These are phyloP conservation scores for Pseudonitzschia pungens DNA, from an alignment of 108 stramenopile species.

Conservation along the genomic window DNA sequence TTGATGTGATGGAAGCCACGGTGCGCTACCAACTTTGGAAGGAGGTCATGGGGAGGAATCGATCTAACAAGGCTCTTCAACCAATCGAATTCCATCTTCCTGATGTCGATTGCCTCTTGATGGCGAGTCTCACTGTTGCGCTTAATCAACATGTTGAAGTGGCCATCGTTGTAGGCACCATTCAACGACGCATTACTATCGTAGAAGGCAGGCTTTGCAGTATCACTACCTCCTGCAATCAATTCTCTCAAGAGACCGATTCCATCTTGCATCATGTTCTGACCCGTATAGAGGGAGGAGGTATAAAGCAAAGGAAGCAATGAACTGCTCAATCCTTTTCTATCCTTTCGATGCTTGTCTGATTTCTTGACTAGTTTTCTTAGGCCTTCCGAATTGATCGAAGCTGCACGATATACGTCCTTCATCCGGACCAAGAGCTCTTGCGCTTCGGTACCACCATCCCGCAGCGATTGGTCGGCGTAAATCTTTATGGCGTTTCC, in stretches of 20 bases:
- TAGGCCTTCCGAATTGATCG: conserved; percentile 63
- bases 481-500: conserved; percentile 59
- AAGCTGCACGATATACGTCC: conserved; percentile 52
- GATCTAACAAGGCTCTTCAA: conserved; percentile 41
- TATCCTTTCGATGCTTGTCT: conserved; percentile 45
- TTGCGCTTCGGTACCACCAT: conserved; percentile 21
- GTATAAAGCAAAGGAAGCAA: conserved; percentile 66
- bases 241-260: conserved; percentile 53
- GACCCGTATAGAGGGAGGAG: conserved; percentile 41
- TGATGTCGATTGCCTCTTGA: conserved; percentile 13
- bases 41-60: conserved; percentile 12
- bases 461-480: conserved; percentile 13
- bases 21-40: conserved; percentile 59
- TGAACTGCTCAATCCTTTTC: conserved; percentile 25
- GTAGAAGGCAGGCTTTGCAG: background rate
- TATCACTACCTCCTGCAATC: conserved; percentile 22
- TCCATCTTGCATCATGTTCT: conserved; percentile 42
- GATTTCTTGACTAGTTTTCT: conserved; percentile 77
- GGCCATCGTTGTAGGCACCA: conserved; percentile 3
- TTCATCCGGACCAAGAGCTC: conserved; percentile 53
- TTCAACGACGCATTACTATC: conserved; percentile 12
- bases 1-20: conserved; percentile 70
- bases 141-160: conserved; percentile 7
- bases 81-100: conserved; percentile 65
- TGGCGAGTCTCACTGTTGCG: conserved; percentile 29